Evolutionary conservation across 2,329 filamentous ascomycete genomes (phyloP).

Genomic region (Aspergillus puulaauensis): DNA sequence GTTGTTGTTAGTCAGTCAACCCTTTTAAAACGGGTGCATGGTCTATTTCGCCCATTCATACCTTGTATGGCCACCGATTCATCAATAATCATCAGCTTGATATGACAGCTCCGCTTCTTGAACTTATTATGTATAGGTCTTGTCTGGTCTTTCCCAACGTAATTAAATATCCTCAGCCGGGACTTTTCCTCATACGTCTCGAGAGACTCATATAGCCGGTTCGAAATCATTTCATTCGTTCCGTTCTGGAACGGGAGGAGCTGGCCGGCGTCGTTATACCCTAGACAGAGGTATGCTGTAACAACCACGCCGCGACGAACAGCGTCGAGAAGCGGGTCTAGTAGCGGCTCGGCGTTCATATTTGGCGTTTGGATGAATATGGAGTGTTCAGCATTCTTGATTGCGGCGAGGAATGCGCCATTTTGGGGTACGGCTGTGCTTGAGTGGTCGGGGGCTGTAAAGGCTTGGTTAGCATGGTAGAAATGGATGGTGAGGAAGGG

Average conservation of each 20-base stretch:
- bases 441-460: constrained; percentile 55
- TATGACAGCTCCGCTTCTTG: constrained; percentile 69
- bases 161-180: constrained; percentile 64
- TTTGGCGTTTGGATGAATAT: constrained; percentile 81
- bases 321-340: constrained; percentile 64
- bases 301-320: constrained; percentile 67
- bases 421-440: constrained; percentile 70
- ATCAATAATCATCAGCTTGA: constrained; percentile 76
- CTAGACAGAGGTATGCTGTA: constrained; percentile 70
- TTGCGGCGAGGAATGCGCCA: constrained; percentile 68
- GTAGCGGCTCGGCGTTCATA: constrained; percentile 68
- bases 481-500: neutral
- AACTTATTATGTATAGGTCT: constrained; percentile 64
- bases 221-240: constrained; percentile 70
- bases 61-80: constrained; percentile 66
- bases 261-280: constrained; percentile 77
- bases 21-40: too few relatives aligned
- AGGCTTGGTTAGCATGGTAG: neutral
- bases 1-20: neutral
- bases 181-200: constrained; percentile 51
- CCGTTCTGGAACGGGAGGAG: constrained; percentile 74
- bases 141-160: constrained; percentile 72
- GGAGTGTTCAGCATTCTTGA: constrained; percentile 61
- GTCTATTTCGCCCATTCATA: neutral
- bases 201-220: constrained; percentile 58